Conservation (phyloP, 2,329 filamentous ascomycete genomes). For the Aspergillus hiratsukae region DNA sequence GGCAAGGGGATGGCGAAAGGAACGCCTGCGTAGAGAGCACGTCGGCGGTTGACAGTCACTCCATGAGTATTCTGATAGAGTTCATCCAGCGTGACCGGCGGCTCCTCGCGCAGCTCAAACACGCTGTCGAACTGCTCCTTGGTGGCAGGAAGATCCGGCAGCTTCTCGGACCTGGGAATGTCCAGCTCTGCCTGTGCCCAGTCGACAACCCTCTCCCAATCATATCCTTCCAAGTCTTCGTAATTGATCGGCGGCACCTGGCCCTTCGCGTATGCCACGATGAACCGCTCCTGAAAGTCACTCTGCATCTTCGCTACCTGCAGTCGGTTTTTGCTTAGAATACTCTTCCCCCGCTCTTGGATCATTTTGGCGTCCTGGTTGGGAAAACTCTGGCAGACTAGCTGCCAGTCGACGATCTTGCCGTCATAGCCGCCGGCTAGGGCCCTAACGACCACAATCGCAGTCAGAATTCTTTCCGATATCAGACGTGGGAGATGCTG, state of each 20-base stretch:
- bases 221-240: conserved; percentile 39
- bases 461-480: conserved; percentile 35
- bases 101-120: conserved; percentile 38
- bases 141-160: conserved; percentile 42
- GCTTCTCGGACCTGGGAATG: conserved; percentile 31
- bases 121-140: conserved; percentile 38
- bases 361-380: conserved; percentile 36
- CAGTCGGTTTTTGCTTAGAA: conserved; percentile 35
- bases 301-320: conserved; percentile 42
- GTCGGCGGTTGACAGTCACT: conserved; percentile 32
- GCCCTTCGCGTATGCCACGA: conserved; percentile 42
- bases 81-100: conserved; percentile 29
- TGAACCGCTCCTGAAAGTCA: conserved; percentile 44
- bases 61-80: conserved; percentile 29
- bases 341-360: conserved; percentile 32
- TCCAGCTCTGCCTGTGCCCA: conserved; percentile 44
- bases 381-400: conserved; percentile 42
- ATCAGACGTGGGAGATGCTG: conserved; percentile 24
- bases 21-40: conserved; percentile 28
- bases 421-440: conserved; percentile 43
- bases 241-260: conserved; percentile 44
- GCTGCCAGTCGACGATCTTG: conserved; percentile 41
- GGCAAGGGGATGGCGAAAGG: conserved; percentile 32
- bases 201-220: conserved; percentile 44
- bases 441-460: conserved; percentile 42